Percentiles rank a stretch among this genome's conserved stretches.
Evolutionary conservation across 2,329 filamentous ascomycete genomes (phyloP).

Genomic region (Niveomyces coronatus): DNA sequence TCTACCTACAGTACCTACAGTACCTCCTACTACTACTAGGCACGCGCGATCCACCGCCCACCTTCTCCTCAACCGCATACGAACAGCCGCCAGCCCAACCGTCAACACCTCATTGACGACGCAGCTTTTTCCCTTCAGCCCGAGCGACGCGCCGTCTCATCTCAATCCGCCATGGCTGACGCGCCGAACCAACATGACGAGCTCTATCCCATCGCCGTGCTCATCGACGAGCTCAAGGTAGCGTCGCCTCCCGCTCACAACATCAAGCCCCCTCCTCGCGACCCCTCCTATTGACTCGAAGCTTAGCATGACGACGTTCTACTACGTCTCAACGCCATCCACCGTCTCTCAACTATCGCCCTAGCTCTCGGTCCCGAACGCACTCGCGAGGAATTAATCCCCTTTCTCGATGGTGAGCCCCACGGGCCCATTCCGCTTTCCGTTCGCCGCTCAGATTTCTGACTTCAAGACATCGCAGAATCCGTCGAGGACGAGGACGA

Average conservation of each 20-base stretch:
- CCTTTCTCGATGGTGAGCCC: constrained; percentile 92
- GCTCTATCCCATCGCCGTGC: constrained; percentile 98
- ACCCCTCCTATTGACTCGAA: constrained; percentile 18
- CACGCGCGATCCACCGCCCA: constrained; percentile 19
- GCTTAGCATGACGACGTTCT: constrained; percentile 93
- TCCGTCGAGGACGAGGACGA: constrained; percentile 99
- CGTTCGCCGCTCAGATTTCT: constrained; percentile 7
- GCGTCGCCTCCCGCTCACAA: constrained; percentile 9
- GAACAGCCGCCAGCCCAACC: constrained; percentile 6
- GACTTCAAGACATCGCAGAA: constrained; percentile 45
- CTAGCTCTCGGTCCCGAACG: constrained; percentile 91
- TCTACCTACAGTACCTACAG: too few relatives aligned
- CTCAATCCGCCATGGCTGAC: constrained; percentile 65
- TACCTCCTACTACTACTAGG: too few relatives aligned
- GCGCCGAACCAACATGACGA: constrained; percentile 88
- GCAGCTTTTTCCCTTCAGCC: constrained; percentile 1
- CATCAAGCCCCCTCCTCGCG: constrained; percentile 15
- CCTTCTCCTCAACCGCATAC: constrained; percentile 11
- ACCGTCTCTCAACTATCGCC: constrained; percentile 95
- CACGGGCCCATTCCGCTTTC: constrained; percentile 12
- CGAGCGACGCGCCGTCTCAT: constrained; percentile 9
- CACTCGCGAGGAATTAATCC: constrained; percentile 96
- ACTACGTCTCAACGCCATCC: constrained; percentile 94
- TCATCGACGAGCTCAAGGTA: constrained; percentile 99
- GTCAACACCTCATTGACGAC: constrained; percentile 6